Evolutionary conservation across 2,329 filamentous ascomycete species (phyloP), one percentile per base, ranked within the genome.

Genomic region (Trichoderma sp.): DNA sequence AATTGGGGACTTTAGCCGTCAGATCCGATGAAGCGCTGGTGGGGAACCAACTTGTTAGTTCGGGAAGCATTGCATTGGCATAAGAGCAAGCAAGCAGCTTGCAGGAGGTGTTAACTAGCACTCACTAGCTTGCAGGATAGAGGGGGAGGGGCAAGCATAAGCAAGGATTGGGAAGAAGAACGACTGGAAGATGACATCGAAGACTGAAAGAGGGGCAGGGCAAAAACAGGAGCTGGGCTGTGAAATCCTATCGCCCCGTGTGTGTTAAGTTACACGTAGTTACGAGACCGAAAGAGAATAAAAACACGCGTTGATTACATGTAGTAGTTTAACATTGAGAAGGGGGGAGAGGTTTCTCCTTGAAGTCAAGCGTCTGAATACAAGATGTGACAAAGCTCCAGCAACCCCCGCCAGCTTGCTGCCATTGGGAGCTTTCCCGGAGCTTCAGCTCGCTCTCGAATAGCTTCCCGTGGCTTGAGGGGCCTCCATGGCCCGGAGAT

Each of bases 1-100:
- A 39, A 57, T 15, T 43, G 51, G 65, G 56, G 32, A 24, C 15
- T 18, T 39, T 70, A 63, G 68, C 68, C 68, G 68, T 63, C 56
- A 39, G 68, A 70, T 70, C 68, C 68, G 68, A 62, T 28, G 68
- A 53, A 70, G 58, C 51, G 36, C 30, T 26, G 30, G 63, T 43
- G 64, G 64, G 24, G 51, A 32, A 65, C 43, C 32, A 43, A 36
- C 12, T 28, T 43, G 24, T 30, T 47, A 47, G 61, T 21, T 21
- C 24, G n/a, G 62, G 32, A 61, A 61, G 57, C 30, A 53, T 47
- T n/a, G 56, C 26, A 47, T 53, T 14, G 39, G 39, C 39, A 43
- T 43, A n/a, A 43, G 47, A 53, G 47, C n/a, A 51, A 18, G 47
- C n/a, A 51, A 51, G 18, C 18, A 51, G 43, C 28, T 51, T 53